Base-by-base conservation (phyloP, 305 asterid genomes). In the Withania somnifera region DNA sequence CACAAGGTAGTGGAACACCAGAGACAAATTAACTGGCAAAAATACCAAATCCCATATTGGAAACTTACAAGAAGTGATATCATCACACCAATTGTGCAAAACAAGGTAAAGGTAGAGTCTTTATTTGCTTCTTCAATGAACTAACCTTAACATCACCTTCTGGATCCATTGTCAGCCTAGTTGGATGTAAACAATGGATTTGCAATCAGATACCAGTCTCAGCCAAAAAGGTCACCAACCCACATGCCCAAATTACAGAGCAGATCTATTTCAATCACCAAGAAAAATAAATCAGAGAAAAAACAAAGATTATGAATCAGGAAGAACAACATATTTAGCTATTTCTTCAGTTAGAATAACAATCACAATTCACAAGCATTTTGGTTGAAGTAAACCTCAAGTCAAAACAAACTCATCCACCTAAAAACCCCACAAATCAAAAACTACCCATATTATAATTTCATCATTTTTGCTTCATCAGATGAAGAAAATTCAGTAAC, bases 131-230 rank as follows among this genome's bases (percentile, higher is more conserved):
- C 38, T 45, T 42, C 53, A 45, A 47, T 22, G 80, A 51, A 89
- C 94, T 85, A 84, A 94, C 97, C 98, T 92, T 93, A 69, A 82
- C 84, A 84, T 93, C 97, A 51, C 87, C 90, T 86, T 92, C 98
- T 73, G 94, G 84, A 84, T 94, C 98, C 98, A 94, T 94, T 54
- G 79, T 81, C 83, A 56, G 85, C 81, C 64, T 54, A 87, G 83
- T 50, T 57, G 54, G 81, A 78, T 36, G 76, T n/a, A 52, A 67
- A 50, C 53, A 69, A 83, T 36, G 81, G 86, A 82, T 84, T 86
- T 86, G 78, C 83, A 84, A 79, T 78, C 87, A 64, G 83, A 75
- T 47, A 47, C 1, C 22, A 83, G 81, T 82, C 85, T 87, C 89
- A 89, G 81, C 83, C 81, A 57, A 79, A 87, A 80, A 77, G 50